Conservation (phyloP, 805 yeast genomes). For the Saccharomyces paradoxus region DNA sequence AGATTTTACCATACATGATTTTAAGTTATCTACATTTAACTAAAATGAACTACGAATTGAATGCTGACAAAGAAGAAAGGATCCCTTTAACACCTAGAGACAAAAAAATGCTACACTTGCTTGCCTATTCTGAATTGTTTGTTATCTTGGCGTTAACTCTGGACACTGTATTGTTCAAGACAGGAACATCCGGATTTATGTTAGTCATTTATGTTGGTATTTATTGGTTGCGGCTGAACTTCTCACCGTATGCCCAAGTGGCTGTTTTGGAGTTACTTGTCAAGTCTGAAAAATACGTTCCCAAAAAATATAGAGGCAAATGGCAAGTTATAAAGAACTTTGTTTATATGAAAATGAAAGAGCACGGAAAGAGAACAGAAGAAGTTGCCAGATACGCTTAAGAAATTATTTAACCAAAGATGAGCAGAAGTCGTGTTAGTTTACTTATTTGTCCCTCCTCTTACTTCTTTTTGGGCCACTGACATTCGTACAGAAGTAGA, state of each 20-base stretch:
- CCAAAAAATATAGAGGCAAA: slow-evolving; percentile 29
- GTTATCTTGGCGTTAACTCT: slow-evolving; percentile 45
- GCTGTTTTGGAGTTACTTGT: slow-evolving; percentile 26
- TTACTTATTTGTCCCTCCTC: not conserved
- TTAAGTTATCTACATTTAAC: slow-evolving; percentile 53
- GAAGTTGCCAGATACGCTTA: slow-evolving; percentile 6
- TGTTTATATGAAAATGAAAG: slow-evolving; percentile 34
- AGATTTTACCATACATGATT: slow-evolving; percentile 51
- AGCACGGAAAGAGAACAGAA: slow-evolving; percentile 23
- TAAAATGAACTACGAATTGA: slow-evolving; percentile 15
- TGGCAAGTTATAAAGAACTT: slow-evolving; percentile 37
- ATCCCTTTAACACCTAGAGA: slow-evolving; percentile 12
- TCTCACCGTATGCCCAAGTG: slow-evolving; percentile 35
- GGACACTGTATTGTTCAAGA: slow-evolving; percentile 54
- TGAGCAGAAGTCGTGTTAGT: not conserved
- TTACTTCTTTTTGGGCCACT: no score
- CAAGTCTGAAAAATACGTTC: slow-evolving; percentile 28
- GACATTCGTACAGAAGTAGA: not conserved
- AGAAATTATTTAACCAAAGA: not conserved
- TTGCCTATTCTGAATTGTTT: slow-evolving; percentile 55
- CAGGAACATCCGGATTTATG: slow-evolving; percentile 61
- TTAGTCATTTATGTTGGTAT: slow-evolving; percentile 48
- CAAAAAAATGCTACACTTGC: slow-evolving; percentile 24
- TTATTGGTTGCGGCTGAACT: slow-evolving; percentile 66
- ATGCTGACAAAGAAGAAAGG: slow-evolving; percentile 6